Conservation (phyloP, 768 basidiomycete species). For the Gymnopilus junonius region DNA sequence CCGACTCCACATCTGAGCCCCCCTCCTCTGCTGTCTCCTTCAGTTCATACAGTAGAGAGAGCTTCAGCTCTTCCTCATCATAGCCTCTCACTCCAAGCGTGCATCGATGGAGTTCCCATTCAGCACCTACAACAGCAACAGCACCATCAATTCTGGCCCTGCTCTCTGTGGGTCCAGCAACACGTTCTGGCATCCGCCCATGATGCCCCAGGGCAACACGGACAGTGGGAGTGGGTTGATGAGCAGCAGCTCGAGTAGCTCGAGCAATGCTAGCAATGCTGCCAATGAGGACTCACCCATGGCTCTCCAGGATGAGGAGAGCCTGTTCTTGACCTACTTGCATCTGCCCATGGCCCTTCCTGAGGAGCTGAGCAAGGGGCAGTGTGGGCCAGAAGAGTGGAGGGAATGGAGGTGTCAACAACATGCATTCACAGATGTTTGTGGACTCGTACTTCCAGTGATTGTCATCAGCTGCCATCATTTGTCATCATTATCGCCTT, state of each 20-base stretch:
- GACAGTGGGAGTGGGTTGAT: constrained; percentile 36
- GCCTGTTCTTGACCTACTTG: constrained; percentile 52
- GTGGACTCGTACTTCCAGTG: constrained; percentile 22
- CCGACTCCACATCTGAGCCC: constrained; percentile 53
- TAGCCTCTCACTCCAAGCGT: constrained; percentile 57
- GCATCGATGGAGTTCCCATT: constrained; percentile 75
- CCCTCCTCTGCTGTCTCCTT: constrained; percentile 69
- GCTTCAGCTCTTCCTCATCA: constrained; percentile 60
- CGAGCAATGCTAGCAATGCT: constrained; percentile 3
- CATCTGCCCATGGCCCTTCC: constrained; percentile 50
- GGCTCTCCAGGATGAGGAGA: constrained; percentile 68
- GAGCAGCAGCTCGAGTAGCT: constrained; percentile 10
- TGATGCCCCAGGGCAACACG: constrained; percentile 55
- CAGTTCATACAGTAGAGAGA: constrained; percentile 58
- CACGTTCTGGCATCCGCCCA: constrained; percentile 82
- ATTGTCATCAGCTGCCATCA: not conserved
- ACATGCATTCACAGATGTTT: constrained; percentile 30
- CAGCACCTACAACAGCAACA: constrained; percentile 49
- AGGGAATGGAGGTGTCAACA: constrained; percentile 7
- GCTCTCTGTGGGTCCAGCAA: constrained; percentile 60
- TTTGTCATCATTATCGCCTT: not conserved
- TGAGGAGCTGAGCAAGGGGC: no score
- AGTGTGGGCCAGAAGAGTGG: constrained; percentile 13
- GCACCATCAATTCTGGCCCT: constrained; percentile 41
- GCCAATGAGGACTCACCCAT: constrained; percentile 57